Evolutionary conservation across 1,284 basidiomycete species (phyloP).

Genomic region (Apiotrichum mycotoxinovorans): DNA sequence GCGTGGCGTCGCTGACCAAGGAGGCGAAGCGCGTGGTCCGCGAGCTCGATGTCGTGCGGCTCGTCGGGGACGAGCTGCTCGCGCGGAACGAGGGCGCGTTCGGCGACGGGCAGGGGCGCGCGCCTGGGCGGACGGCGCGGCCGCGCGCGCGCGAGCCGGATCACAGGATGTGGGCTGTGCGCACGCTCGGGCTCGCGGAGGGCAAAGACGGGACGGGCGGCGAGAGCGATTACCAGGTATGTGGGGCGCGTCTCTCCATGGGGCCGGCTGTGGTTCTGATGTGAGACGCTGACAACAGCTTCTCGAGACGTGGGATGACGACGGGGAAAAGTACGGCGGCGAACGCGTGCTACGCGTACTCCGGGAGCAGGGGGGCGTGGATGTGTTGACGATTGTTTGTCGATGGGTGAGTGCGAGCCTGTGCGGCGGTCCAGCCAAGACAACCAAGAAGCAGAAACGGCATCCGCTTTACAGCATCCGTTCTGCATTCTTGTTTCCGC

Average conservation of each 20-base stretch:
- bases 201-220: slow-evolving; percentile 43
- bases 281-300: slow-evolving; percentile 20
- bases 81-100: slow-evolving; percentile 36
- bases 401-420: slow-evolving; percentile 35
- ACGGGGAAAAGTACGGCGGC: slow-evolving; percentile 46
- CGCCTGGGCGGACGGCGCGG: slow-evolving; percentile 22
- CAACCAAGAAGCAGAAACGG: too few species aligned
- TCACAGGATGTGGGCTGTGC: slow-evolving; percentile 47
- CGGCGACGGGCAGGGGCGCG: slow-evolving; percentile 31
- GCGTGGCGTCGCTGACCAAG: slow-evolving; percentile 26
- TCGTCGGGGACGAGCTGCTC: slow-evolving; percentile 30
- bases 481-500: too few species aligned
- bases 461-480: too few species aligned
- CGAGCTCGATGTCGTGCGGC: slow-evolving; percentile 36
- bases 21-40: slow-evolving; percentile 33
- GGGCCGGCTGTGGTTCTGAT: too few species aligned
- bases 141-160: slow-evolving; percentile 42
- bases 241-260: too few species aligned
- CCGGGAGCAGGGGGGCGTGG: slow-evolving; percentile 35
- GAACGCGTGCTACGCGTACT: slow-evolving; percentile 39
- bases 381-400: slow-evolving; percentile 42
- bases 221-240: slow-evolving; percentile 44
- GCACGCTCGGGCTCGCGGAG: slow-evolving; percentile 34
- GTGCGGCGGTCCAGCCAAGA: not conserved
- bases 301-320: slow-evolving; percentile 42